phyloP scores from a whole-genome alignment of 2,329 filamentous ascomycete species.

The Diplocarpon mali region DNA sequence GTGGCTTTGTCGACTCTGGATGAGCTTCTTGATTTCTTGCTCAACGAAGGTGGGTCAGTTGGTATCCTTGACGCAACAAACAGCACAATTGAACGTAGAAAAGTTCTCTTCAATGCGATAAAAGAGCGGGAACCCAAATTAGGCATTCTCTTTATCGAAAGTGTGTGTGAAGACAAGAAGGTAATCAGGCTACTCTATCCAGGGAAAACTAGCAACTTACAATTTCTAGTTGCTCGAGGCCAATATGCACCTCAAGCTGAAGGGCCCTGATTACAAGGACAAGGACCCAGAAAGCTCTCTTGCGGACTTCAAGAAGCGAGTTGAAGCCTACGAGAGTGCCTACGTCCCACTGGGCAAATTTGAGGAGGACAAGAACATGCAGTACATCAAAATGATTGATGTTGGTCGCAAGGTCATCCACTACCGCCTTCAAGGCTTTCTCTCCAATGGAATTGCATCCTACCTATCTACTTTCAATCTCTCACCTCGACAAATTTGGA shows the following conservation, averaged over 20 bases:
- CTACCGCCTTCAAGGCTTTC: constrained; percentile 81
- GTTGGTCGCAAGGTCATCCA: constrained; percentile 90
- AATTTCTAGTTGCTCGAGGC: constrained; percentile 60
- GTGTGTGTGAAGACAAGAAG: constrained; percentile 74
- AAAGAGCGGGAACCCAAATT: constrained; percentile 74
- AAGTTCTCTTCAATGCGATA: constrained; percentile 74
- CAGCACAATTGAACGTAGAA: constrained; percentile 77
- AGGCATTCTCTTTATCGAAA: constrained; percentile 91
- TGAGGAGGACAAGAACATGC: constrained; percentile 82
- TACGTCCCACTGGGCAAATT: constrained; percentile 85
- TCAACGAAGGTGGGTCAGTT: constrained; percentile 72
- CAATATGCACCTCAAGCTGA: constrained; percentile 94
- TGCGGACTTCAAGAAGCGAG: constrained; percentile 84
- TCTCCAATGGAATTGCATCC: constrained; percentile 84
- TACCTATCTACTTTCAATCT: constrained; percentile 97
- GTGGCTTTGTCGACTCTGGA: constrained; percentile 87
- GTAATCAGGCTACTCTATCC: constrained; percentile 26
- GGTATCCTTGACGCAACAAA: constrained; percentile 97
- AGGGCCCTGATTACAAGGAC: constrained; percentile 88
- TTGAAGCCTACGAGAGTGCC: constrained; percentile 85
- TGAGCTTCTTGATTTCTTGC: constrained; percentile 81
- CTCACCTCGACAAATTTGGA: constrained; percentile 93
- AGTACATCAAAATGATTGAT: constrained; percentile 94
- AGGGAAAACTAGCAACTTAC: constrained; percentile 5
- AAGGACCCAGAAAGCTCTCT: constrained; percentile 81